phyloP scores from a whole-genome alignment of 2,329 filamentous ascomycete species.

The Mariannaea sp. region DNA sequence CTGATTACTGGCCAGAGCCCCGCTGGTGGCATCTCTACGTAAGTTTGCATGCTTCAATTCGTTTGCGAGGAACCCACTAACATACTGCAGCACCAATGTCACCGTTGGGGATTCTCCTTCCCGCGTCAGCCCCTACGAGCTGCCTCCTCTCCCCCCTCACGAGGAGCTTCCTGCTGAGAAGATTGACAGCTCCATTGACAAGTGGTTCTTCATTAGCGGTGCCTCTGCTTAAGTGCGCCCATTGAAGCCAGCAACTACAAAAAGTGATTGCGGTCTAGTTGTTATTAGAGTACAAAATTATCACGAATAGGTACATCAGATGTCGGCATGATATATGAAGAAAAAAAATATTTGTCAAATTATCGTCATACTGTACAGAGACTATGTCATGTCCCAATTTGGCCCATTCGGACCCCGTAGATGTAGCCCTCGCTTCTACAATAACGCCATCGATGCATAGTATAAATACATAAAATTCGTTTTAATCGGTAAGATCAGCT shows the following conservation, averaged over 20 bases:
- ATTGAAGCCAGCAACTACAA: slow-evolving; percentile 16
- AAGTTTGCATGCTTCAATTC: slow-evolving; percentile 50
- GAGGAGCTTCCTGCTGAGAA: slow-evolving; percentile 84
- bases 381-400: slow-evolving; percentile 26
- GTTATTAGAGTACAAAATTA: slow-evolving; percentile 27
- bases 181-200: slow-evolving; percentile 96
- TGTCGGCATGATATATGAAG: slow-evolving; percentile 29
- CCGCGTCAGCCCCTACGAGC: slow-evolving; percentile 70
- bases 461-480: slow-evolving; percentile 35
- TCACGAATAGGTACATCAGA: slow-evolving; percentile 22
- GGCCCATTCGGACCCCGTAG: slow-evolving; percentile 12
- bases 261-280: slow-evolving; percentile 22
- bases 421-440: slow-evolving; percentile 32
- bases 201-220: slow-evolving; percentile 99
- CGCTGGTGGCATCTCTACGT: slow-evolving; percentile 80
- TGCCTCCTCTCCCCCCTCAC: slow-evolving; percentile 76
- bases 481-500: slow-evolving; percentile 70
- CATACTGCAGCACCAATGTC: slow-evolving; percentile 72
- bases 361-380: slow-evolving; percentile 36
- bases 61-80: slow-evolving; percentile 36
- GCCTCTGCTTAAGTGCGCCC: slow-evolving; percentile 71
- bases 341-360: slow-evolving; percentile 28
- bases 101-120: slow-evolving; percentile 74
- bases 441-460: slow-evolving; percentile 42
- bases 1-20: slow-evolving; percentile 88